Evolutionary conservation across 495 filamentous ascomycete species (phyloP), one percentile per base, ranked within the genome.

Genomic region (Xeromyces bisporus): DNA sequence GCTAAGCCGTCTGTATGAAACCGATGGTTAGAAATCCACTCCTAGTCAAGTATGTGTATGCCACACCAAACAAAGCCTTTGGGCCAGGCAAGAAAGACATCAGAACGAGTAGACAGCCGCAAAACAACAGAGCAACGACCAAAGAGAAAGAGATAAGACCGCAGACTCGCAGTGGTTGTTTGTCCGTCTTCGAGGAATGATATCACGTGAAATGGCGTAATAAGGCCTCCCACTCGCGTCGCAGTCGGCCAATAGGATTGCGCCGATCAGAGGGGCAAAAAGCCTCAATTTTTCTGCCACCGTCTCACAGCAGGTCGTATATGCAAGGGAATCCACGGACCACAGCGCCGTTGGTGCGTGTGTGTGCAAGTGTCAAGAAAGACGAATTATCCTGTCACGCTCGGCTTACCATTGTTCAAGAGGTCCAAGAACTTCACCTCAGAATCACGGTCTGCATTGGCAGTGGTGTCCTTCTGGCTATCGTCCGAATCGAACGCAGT

Each of bases 381-480:
- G n/a, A n/a, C n/a, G n/a, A n/a, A n/a, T n/a, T n/a, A n/a, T n/a
- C n/a, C n/a, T n/a, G n/a, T n/a, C n/a, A n/a, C n/a, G n/a, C n/a
- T n/a, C n/a, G n/a, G 55, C 59, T 60, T 41, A 63, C 59, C 53
- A 44, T 53, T 47, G 44, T 53, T 47, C 14, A 64, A 34, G 10
- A 64, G 49, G 32, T 64, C 53, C 51, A 64, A 39, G 20, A 62
- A 64, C 18, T 64, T 53, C 50, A 58, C 50, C 28, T 61, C 54
- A 18, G 38, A 32, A 25, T 42, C 43, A 13, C 48, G 47, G 5
- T 43, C 34, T 6, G 36, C 35, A 35, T 18, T 44, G n/a, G n/a
- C n/a, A 32, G 26, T 43, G 33, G 41, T 45, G 13, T 41, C 44
- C 25, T 45, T 40, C 29, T 41, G 38, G 28, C 47, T 49, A 9